Base-by-base conservation (phyloP, 2,329 filamentous ascomycete species). In the Dendryphion nanum region DNA sequence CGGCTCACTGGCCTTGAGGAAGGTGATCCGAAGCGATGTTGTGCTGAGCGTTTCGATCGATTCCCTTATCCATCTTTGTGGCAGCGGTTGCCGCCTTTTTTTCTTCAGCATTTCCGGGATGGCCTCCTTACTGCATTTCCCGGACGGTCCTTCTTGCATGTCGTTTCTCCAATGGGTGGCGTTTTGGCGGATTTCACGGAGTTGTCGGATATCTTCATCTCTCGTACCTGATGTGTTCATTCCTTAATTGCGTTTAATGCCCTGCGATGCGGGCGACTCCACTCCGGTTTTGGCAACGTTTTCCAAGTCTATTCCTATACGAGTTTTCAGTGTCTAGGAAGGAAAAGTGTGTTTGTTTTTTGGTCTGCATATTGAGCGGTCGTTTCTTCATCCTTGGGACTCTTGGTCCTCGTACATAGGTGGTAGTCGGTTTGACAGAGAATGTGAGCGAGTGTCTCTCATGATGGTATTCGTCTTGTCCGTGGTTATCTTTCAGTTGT, bases 1-100 rank as follows among this genome's bases (percentile, higher is more conserved):
- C 32, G 57, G 60, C 59, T 65, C 61, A 61, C 60, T 42, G 59
- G 41, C 63, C 53, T 42, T 48, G 32, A 48, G 60, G 50, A 48
- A 36, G 33, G 41, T 30, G 59, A 53, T 55, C 49, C 53, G 57
- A 52, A 52, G 41, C 47, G 57, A 57, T 39, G 48, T 51, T 53
- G 37, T 44, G n/a, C n/a, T n/a, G 42, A 49, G 47, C 45, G 40
- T 42, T 46, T 32, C 51, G 54, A 37, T 37, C 39, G 24, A 28
- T 40, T 40, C 36, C 33, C 41, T 49, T 41, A 45, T 40, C 47
- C 35, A 8, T 16, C 31, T n/a, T n/a, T n/a, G n/a, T n/a, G n/a
- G n/a, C 18, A 12, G 42, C 31, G 36, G 31, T 38, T 35, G 40
- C 37, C 44, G 44, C 35, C 31, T 24, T 20, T 38, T 44, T 38